A percentile compares a stretch with the other conserved stretches of the same genome.
phyloP scores from a whole-genome alignment of 2,329 filamentous ascomycete species.

The Aspergillus sergii region DNA sequence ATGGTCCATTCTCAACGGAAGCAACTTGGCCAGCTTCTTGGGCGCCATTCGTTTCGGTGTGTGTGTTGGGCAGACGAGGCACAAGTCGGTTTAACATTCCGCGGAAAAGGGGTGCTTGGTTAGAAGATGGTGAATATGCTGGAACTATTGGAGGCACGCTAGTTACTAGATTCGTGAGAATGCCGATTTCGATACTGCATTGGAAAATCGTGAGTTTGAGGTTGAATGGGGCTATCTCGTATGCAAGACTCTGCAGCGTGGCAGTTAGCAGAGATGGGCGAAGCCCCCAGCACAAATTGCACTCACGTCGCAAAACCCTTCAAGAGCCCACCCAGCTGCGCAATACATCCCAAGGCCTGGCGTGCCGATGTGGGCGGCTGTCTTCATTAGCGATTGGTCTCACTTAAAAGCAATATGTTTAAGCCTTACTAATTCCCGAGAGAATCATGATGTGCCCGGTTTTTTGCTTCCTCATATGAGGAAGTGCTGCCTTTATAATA shows the following conservation, averaged over 20 bases:
- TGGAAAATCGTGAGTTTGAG: conserved; percentile 95
- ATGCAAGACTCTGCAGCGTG: conserved; percentile 69
- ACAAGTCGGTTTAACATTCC: conserved; percentile 81
- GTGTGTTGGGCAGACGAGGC: conserved; percentile 67
- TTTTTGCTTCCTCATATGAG: conserved; percentile 74
- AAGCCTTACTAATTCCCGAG: conserved; percentile 70
- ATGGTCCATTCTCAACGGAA: conserved; percentile 36
- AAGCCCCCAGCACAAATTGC: neutral
- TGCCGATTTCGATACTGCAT: conserved; percentile 88
- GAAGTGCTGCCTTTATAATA: conserved; percentile 86
- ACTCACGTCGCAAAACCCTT: conserved; percentile 85
- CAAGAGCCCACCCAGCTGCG: conserved; percentile 89
- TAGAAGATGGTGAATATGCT: conserved; percentile 68
- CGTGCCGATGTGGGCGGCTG: conserved; percentile 84
- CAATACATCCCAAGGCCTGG: conserved; percentile 90
- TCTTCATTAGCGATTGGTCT: conserved; percentile 21
- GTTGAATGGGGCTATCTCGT: conserved; percentile 96
- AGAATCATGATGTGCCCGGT: conserved; percentile 89
- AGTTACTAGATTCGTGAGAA: conserved; percentile 82
- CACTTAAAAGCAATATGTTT: neutral
- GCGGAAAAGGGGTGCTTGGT: conserved; percentile 77
- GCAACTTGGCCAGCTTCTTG: conserved; percentile 24
- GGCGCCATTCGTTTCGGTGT: conserved; percentile 14
- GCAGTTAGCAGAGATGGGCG: conserved; percentile 14
- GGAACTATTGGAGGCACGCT: conserved; percentile 75